A percentile compares a stretch with the other conserved stretches of the same genome.
Conservation (phyloP, 106 monocot genomes). For the Dioscorea alata region DNA sequence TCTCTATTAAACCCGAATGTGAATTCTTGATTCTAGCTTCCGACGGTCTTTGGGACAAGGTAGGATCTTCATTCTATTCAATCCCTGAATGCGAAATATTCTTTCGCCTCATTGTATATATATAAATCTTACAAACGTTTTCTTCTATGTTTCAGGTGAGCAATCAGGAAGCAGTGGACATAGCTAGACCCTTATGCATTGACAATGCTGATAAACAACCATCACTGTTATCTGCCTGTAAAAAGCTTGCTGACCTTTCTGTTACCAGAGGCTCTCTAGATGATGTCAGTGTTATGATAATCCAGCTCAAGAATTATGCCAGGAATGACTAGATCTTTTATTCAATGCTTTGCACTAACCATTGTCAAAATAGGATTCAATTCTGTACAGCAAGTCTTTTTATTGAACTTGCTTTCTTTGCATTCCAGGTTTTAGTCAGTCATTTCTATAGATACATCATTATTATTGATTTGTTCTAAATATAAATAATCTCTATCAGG, state of each 20-base stretch:
- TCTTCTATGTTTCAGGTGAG: slow-evolving; percentile 24
- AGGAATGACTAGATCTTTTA: not conserved
- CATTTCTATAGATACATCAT: too few relatives aligned
- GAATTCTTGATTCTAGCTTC: slow-evolving; percentile 95
- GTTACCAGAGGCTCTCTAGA: slow-evolving; percentile 43
- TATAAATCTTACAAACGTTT: too few relatives aligned
- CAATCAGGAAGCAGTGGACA: slow-evolving; percentile 77
- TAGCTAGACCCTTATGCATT: slow-evolving; percentile 36
- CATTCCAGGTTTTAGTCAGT: too few relatives aligned
- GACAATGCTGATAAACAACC: slow-evolving; percentile 8
- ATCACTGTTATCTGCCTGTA: slow-evolving; percentile 46
- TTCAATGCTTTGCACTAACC: not conserved
- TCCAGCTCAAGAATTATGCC: slow-evolving; percentile 22
- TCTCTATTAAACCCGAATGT: slow-evolving; percentile 42
- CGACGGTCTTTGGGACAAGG: slow-evolving; percentile 81
- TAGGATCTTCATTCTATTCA: not conserved
- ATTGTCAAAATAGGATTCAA: too few relatives aligned
- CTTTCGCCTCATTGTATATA: too few relatives aligned
- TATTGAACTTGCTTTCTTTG: too few relatives aligned
- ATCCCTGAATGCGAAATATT: too few relatives aligned
- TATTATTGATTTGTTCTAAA: too few relatives aligned
- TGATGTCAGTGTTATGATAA: slow-evolving; percentile 69
- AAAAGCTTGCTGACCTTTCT: slow-evolving; percentile 49
- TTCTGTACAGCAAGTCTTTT: too few relatives aligned
- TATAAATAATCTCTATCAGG: too few relatives aligned